Percentiles rank a stretch among this genome's conserved stretches.
These are phyloP conservation scores for Acanthamoeba polyphaga DNA, from an alignment of 208 protist genomes.

Conservation along the genomic window DNA sequence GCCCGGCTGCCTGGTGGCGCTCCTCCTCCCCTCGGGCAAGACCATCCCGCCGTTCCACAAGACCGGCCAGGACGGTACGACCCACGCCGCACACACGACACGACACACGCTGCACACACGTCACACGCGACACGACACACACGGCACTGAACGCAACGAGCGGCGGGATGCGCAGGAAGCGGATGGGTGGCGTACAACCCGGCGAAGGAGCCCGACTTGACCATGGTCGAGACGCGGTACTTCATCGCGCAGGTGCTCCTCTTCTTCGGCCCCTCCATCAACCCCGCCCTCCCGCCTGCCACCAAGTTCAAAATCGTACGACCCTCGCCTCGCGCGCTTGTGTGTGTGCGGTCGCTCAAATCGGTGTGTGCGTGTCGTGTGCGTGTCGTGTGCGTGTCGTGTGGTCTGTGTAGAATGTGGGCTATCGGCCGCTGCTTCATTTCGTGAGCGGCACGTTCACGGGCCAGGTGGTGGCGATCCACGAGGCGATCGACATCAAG, in stretches of 20 bases:
- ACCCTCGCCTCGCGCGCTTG: no score
- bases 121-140: background rate
- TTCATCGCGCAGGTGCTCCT: background rate
- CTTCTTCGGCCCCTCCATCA: background rate
- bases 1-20: background rate
- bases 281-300: background rate
- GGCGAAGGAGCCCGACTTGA: background rate
- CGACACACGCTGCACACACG: no score
- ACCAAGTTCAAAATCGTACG: background rate
- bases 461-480: background rate
- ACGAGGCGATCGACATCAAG: background rate
- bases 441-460: slow-evolving; percentile 12
- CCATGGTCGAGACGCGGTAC: background rate
- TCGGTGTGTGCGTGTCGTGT: background rate
- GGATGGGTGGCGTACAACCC: slow-evolving; percentile 38
- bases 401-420: background rate
- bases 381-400: background rate
- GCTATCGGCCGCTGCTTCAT: background rate
- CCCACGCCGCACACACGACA: no score
- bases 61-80: background rate
- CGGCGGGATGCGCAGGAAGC: background rate
- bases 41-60: slow-evolving; percentile 7
- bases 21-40: background rate
- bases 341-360: background rate
- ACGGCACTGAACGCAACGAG: background rate